Evolutionary conservation across 2,329 filamentous ascomycete genomes (phyloP).

Genomic region (Pseudogymnoascus sp.): DNA sequence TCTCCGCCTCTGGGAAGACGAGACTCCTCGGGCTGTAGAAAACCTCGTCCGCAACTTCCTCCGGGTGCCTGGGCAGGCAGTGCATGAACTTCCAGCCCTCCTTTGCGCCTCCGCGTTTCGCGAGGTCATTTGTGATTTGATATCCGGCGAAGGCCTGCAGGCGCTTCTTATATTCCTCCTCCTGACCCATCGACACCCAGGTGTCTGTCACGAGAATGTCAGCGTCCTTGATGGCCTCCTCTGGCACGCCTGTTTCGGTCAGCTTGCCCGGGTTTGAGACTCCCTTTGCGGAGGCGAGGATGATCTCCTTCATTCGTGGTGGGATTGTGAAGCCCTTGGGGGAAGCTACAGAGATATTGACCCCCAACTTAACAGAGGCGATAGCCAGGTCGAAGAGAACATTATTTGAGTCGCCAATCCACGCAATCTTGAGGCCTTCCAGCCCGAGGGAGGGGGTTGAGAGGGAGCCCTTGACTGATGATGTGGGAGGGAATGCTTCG

Average conservation of each 20-base stretch:
- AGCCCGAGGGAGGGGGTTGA: conserved; percentile 48
- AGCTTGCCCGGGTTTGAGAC: conserved; percentile 57
- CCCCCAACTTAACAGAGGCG: conserved; percentile 76
- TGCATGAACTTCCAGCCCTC: conserved; percentile 97
- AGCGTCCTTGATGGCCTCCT: conserved; percentile 75
- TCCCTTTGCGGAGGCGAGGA: conserved; percentile 52
- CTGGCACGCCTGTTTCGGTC: conserved; percentile 67
- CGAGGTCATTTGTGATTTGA: conserved; percentile 82
- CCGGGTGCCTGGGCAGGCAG: conserved; percentile 81
- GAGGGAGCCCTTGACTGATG: conserved; percentile 20
- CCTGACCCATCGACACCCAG: conserved; percentile 98
- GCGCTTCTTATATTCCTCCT: conserved; percentile 70
- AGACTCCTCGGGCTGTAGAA: conserved; percentile 82
- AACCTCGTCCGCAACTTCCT: conserved; percentile 91
- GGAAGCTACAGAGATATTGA: conserved; percentile 79
- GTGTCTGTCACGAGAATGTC: conserved; percentile 94
- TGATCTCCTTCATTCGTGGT: conserved; percentile 61
- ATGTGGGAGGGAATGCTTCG: conserved; percentile 58
- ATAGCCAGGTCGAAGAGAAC: conserved; percentile 91
- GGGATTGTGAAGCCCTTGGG: conserved; percentile 81
- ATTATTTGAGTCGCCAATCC: conserved; percentile 96
- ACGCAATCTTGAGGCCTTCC: conserved; percentile 81
- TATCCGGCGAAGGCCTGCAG: conserved; percentile 80
- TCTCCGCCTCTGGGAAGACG: conserved; percentile 91
- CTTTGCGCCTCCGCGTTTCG: conserved; percentile 76